A percentile compares a stretch with the other conserved stretches of the same genome.
Conservation (phyloP, 1,284 basidiomycete genomes). For the Sanguinoderma infundibulare region DNA sequence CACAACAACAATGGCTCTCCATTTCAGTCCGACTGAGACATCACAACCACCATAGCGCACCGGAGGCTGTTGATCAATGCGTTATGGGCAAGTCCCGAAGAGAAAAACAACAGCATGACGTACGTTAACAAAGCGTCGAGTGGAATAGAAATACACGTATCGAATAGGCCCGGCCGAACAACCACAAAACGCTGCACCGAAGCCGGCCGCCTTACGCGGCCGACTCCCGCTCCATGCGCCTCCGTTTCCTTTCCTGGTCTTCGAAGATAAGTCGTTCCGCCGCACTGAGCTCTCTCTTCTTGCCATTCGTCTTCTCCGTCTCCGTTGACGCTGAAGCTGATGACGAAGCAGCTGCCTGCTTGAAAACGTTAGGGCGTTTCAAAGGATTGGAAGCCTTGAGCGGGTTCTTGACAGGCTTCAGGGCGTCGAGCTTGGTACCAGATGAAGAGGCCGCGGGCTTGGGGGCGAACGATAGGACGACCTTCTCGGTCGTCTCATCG, state of each 20-base stretch:
- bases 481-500: constrained; percentile 73
- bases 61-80: not conserved
- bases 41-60: constrained; percentile 1
- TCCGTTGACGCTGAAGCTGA: constrained; percentile 21
- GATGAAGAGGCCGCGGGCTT: constrained; percentile 50
- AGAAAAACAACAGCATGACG: constrained; percentile 11
- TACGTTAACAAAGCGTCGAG: constrained; percentile 18
- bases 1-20: not conserved
- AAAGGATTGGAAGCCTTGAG: constrained; percentile 52
- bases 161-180: constrained; percentile 19
- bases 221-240: constrained; percentile 66
- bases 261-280: constrained; percentile 87
- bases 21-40: not conserved
- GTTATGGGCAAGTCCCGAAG: not conserved
- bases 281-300: constrained; percentile 73
- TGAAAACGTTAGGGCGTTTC: constrained; percentile 81
- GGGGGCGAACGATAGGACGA: constrained; percentile 69
- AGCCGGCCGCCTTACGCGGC: constrained; percentile 23
- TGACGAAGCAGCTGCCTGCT: constrained; percentile 42
- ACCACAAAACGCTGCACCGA: not conserved
- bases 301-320: constrained; percentile 32
- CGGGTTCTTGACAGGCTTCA: constrained; percentile 53
- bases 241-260: constrained; percentile 83
- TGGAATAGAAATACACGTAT: constrained; percentile 26
- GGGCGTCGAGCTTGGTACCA: constrained; percentile 67